phyloP scores from a whole-genome alignment of 1,284 basidiomycete genomes.

The Ganoderma leucocontextum region DNA sequence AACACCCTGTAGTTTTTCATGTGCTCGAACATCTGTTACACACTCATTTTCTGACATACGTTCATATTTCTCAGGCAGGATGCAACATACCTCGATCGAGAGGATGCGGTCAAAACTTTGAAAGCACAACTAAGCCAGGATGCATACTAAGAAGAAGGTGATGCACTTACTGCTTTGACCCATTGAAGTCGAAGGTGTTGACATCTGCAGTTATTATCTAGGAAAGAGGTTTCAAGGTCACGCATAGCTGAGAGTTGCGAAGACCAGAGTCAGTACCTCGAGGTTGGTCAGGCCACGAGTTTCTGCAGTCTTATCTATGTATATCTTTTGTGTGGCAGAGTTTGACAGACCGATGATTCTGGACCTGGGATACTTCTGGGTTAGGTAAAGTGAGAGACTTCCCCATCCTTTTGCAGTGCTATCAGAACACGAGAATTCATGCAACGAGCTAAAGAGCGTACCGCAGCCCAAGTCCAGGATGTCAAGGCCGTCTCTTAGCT shows the following conservation, averaged over 20 bases:
- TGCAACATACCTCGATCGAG: constrained; percentile 67
- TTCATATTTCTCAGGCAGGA: background rate
- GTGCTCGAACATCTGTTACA: constrained; percentile 78
- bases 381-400: constrained; percentile 73
- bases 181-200: constrained; percentile 69
- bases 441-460: constrained; percentile 36
- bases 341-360: constrained; percentile 75
- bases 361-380: constrained; percentile 78
- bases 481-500: constrained; percentile 69
- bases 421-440: constrained; percentile 9
- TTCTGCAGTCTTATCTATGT: constrained; percentile 69
- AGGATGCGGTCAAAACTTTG: constrained; percentile 77
- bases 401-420: constrained; percentile 66
- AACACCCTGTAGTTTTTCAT: constrained; percentile 82
- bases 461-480: constrained; percentile 81
- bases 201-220: constrained; percentile 80
- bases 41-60: background rate
- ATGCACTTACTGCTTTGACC: constrained; percentile 53
- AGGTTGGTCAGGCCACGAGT: constrained; percentile 65
- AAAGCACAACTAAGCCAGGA: constrained; percentile 32
- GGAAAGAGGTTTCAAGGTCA: background rate
- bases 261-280: constrained; percentile 45
- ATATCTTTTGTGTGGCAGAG: constrained; percentile 73
- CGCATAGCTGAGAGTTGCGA: background rate
- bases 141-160: background rate